phyloP scores from a whole-genome alignment of 306 rosid species.

The Cucumis cinereus region DNA sequence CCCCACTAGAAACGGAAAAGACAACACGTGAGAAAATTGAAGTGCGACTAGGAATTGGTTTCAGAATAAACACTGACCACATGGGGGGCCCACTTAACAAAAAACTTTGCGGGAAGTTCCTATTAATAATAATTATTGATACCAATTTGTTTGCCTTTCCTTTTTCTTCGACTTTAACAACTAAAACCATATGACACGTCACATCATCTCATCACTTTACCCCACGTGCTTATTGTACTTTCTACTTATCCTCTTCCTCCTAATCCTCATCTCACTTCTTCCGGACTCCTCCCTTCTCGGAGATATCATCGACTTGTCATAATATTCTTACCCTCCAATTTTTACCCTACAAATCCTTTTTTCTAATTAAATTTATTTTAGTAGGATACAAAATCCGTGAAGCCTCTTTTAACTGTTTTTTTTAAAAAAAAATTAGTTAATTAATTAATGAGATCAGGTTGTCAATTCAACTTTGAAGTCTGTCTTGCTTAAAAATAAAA shows the following conservation, averaged over 20 bases:
- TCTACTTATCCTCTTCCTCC: not conserved
- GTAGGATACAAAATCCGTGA: no score
- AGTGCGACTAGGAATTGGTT: not conserved
- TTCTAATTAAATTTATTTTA: no score
- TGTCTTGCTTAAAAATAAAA: no score
- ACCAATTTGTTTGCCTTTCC: not conserved
- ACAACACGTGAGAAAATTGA: not conserved
- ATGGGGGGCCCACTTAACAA: not conserved
- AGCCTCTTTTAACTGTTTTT: no score
- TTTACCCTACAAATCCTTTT: no score
- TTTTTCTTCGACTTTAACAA: no score
- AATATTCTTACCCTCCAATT: no score
- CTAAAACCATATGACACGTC: not conserved
- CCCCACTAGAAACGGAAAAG: not conserved
- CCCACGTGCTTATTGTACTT: not conserved
- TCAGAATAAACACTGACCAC: not conserved
- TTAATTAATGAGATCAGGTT: no score
- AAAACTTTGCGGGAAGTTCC: not conserved
- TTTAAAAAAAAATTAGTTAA: no score
- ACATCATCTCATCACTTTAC: not conserved
- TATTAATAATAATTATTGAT: no score
- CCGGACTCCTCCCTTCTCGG: not conserved
- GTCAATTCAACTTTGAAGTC: no score
- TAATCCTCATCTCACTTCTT: not conserved
- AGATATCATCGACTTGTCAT: not conserved